Evolutionary conservation across 2,329 filamentous ascomycete species (phyloP), one percentile per base, ranked within the genome.

Genomic region (Fusarium chlamydosporum): DNA sequence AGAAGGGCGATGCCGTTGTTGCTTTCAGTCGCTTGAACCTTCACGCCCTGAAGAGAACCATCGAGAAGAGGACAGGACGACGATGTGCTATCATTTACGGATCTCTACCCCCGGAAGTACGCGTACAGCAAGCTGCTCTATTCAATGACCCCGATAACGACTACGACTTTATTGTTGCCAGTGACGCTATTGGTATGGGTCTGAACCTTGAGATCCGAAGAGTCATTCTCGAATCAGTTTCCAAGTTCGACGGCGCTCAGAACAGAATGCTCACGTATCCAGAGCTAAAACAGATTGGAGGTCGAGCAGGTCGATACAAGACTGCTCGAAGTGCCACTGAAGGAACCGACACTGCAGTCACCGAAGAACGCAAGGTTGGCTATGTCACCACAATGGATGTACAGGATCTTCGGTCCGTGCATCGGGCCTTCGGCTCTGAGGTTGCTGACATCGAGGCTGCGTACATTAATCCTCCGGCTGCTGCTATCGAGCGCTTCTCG

Each of bases 61-160:
- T 99, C 40, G 94, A 98, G 78, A 83, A 85, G 56, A 75, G 79
- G 15, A 98, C 94, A 0, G 91, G 92, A 1, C 89, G 87, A 63
- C 90, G 93, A 52, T 96, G 94, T 71, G 96, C 96, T 45, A 92
- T 97, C 56, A 92, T 99, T 4, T 99, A 99, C 77, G 96, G 96
- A 38, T 90, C 91, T 51, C 80, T 99, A 42, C 96, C 96, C 0
- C 95, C 96, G 2, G 96, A 99, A 78, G 97, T 95, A 40, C 88
- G 96, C 65, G 93, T 94, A 4, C 90, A 95, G 76, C 96, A 99
- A 80, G 96, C 96, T 1, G 89, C 89, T 16, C 84, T 98, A 0
- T 99, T 99, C 84, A 99, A 99, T 76, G 92, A 98, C 68, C 94
- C 94, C 0, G 80, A 97, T 76, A 99, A 96, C 76, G 94, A 97